Evolutionary conservation across 352 stramenopile species (phyloP), one percentile per base, ranked within the genome.

Genomic region (Elongisporangium senticosum): DNA sequence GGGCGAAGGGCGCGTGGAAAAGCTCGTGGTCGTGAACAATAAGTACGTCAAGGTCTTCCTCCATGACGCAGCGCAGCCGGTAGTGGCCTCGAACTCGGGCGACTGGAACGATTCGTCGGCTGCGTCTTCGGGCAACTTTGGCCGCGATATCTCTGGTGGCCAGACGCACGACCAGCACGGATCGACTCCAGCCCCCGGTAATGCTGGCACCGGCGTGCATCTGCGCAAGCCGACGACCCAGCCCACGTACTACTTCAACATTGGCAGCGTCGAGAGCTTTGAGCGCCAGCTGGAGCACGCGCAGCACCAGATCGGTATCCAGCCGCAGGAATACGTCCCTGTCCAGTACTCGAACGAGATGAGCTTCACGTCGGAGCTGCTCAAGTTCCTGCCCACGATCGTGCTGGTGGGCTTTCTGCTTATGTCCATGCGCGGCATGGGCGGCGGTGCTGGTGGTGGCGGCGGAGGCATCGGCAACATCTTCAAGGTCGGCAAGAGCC

Each of bases 291-390:
- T 99, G 33, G 96, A 99, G 61, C 87, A 97, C 58, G 96, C 96
- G 7, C 97, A 99, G 76, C 83, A 94, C 48, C 86, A 96, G 64
- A 77, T 99, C 50, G 92, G 95, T n/a, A 98, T 99, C 61, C 79
- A 81, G 24, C 77, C 90, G 4, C 75, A 86, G 22, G 90, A 99
- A 62, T 99, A 98, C 73, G 93, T 99, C 39, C 96, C 97, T 0
- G 95, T 99, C 28, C 95, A 99, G 75, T 99, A 99, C 71, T 83
- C 87, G 24, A 95, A 83, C 56, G 94, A 99, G 79, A 96, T 98
- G 23, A 98, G 95, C 77, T 93, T 96, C 64, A 83, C 78, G 14
- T 70, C 89, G 14, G 96, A 99, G 73, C 54, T 98, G 58, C 79
- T 98, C 61, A 98, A 98, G 72, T 94, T 98, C 40, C 63, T 97